Evolutionary conservation across 1,139 yeast species (phyloP).

Genomic region (Geotrichum macrosporum): DNA sequence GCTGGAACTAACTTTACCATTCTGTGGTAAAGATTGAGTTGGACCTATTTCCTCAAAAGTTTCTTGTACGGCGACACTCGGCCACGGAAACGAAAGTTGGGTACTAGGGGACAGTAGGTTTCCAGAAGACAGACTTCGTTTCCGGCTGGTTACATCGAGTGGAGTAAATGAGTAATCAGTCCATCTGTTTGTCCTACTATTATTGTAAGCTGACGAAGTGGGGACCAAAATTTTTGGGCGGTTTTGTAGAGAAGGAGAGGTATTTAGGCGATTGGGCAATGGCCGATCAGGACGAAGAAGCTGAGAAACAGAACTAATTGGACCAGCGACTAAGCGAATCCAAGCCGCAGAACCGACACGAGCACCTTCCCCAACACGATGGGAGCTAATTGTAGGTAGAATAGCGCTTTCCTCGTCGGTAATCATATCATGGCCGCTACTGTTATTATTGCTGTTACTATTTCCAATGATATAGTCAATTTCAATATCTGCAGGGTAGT

Average conservation of each 20-base stretch:
- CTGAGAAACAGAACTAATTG: not conserved
- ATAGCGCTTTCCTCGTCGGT: not conserved
- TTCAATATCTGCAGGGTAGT: constrained; percentile 10
- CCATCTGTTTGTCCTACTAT: not conserved
- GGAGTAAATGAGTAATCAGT: constrained; percentile 1
- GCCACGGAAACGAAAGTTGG: not conserved
- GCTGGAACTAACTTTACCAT: not conserved
- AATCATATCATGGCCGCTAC: too few relatives aligned
- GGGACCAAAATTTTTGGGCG: not conserved
- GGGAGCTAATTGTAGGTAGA: not conserved
- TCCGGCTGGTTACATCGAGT: not conserved
- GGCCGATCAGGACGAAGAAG: not conserved
- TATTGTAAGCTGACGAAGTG: not conserved
- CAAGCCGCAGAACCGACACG: not conserved
- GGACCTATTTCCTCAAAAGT: not conserved
- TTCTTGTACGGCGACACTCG: not conserved
- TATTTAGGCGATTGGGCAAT: not conserved
- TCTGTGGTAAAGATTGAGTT: not conserved
- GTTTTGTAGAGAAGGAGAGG: not conserved
- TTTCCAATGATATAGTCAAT: constrained; percentile 13
- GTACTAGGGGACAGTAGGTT: not conserved
- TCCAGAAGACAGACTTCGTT: not conserved
- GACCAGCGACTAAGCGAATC: not conserved
- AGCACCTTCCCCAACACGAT: not conserved
- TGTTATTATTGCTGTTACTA: not conserved